These are phyloP conservation scores for Diaporthe sp. DNA, from an alignment of 2,329 filamentous ascomycete genomes.

Conservation along the genomic window DNA sequence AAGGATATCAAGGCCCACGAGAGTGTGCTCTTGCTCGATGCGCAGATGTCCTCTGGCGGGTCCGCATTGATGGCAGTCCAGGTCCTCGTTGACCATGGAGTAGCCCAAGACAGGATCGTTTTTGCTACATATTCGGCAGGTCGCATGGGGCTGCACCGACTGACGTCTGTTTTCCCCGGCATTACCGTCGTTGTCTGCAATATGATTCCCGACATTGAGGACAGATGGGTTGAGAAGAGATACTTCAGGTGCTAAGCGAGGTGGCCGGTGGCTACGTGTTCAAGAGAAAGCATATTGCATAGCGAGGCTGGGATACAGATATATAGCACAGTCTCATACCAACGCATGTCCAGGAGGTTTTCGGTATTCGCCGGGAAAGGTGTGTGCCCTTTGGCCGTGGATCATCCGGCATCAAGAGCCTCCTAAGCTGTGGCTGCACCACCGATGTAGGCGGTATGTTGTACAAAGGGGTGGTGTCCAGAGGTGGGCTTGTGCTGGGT, in stretches of 20 bases:
- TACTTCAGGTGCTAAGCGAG: conserved; percentile 85
- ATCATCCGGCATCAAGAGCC: not conserved
- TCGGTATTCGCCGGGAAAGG: not conserved
- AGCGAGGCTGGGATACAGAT: conserved; percentile 6
- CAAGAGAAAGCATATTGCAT: conserved; percentile 23
- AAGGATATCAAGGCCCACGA: conserved; percentile 78
- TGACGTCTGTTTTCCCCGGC: conserved; percentile 89
- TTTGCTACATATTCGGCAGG: conserved; percentile 94
- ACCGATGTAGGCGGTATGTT: not conserved
- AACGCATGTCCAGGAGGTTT: no score
- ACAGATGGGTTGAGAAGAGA: conserved; percentile 88
- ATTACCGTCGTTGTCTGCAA: conserved; percentile 88
- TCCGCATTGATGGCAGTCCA: conserved; percentile 92
- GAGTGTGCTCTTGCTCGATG: conserved; percentile 87
- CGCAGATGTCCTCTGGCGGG: conserved; percentile 94
- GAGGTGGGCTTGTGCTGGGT: not conserved
- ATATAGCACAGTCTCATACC: not conserved
- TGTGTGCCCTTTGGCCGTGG: not conserved
- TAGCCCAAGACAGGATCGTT: conserved; percentile 84
- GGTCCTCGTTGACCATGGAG: conserved; percentile 94
- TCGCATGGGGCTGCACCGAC: conserved; percentile 81
- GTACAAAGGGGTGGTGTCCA: not conserved
- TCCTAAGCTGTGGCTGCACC: not conserved
- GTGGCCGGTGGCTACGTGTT: not conserved
- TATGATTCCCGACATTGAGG: conserved; percentile 83